Evolutionary conservation across 2,329 filamentous ascomycete species (phyloP), one percentile per base, ranked within the genome.

Genomic region (Dactylellina cionopaga): DNA sequence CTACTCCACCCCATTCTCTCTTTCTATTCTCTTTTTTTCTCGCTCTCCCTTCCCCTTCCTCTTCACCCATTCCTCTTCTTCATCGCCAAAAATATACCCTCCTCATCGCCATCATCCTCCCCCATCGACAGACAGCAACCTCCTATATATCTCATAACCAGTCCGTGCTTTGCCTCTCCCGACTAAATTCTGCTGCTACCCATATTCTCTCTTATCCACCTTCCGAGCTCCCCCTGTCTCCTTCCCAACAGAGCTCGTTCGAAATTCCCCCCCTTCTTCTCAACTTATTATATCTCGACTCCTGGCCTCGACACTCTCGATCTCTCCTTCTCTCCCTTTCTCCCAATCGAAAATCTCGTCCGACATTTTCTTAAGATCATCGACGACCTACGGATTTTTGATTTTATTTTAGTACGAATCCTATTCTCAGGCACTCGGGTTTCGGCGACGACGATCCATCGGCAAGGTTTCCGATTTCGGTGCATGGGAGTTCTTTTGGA

Each of bases 191-290:
- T n/a, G n/a, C n/a, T n/a, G n/a, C n/a, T n/a, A n/a, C 22, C 27
- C 6, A 15, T 27, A 33, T 27, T n/a, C 17, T 41, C 29, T 54
- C 29, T n/a, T n/a, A n/a, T n/a, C n/a, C 19, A 6, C 35, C 33
- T 47, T 52, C 63, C 19, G 62, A 66, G 60, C 49, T 65, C 51
- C 63, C 59, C 46, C 49, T 58, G 56, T 58, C 59, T 63, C 52
- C 52, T 37, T 58, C 59, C 63, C 62, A 58, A 58, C 62, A 58
- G 47, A 55, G 41, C 62, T 35, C 31, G 19, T 37, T 49, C 31
- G 29, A 22, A 19, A n/a, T 22, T 29, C 47, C 17, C 39, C 37
- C 31, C 33, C 39, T 25, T 39, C 27, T 51, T 22, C 25, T 49
- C 13, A 24, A 47, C 37, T 27, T 25, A 29, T 39, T 9, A 17